Base-by-base conservation (phyloP, 495 filamentous ascomycete genomes). In the Annulohypoxylon stygium region DNA sequence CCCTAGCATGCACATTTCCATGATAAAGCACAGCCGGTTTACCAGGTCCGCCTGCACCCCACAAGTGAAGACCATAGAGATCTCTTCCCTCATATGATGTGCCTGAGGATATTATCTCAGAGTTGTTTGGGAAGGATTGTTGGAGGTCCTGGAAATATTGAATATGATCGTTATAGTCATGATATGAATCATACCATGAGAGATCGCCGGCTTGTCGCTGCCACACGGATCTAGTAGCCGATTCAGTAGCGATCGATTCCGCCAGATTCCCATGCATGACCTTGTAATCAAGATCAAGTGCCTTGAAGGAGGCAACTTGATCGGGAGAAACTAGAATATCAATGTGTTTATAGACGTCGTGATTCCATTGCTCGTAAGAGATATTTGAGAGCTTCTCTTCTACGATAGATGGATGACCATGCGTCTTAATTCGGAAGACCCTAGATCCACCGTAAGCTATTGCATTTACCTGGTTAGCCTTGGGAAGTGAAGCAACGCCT, bases 1-100 rank as follows among this genome's bases (percentile, higher is more conserved):
- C 86, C 37, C 86, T 73, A 8, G 86, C 85, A 71, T 87, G 85
- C 11, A 87, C 85, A 48, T 82, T 87, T 6, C 81, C 82, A 70
- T 88, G 86, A 70, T 82, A 82, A 18, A 87, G 76, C 18, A 86
- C 78, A 20, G 79, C 86, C 18, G 83, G 82, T 69, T 86, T 84
- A 0, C 82, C 83, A 53, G 81, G 80, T 4, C 81, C 82, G 11
- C 74, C 76, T 36, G 70, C 78, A 30, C 85, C 86, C 69, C 77
- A 87, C 48, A 87, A 78, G 66, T 87, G 86, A 62, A 87, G 83
- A 18, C 83, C 85, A n/a, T 78, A 80, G 58, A 88, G 79, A 34
- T 78, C 67, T 58, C 83, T 78, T 1, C 83, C 84, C 34, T 84
- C 69, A 47, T 79, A 74, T 10, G 86, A 85, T 26, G 73, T 78